A percentile compares a stretch with the other conserved stretches of the same genome.
phyloP scores from a whole-genome alignment of 768 basidiomycete species.

The Podaxis pistillaris region DNA sequence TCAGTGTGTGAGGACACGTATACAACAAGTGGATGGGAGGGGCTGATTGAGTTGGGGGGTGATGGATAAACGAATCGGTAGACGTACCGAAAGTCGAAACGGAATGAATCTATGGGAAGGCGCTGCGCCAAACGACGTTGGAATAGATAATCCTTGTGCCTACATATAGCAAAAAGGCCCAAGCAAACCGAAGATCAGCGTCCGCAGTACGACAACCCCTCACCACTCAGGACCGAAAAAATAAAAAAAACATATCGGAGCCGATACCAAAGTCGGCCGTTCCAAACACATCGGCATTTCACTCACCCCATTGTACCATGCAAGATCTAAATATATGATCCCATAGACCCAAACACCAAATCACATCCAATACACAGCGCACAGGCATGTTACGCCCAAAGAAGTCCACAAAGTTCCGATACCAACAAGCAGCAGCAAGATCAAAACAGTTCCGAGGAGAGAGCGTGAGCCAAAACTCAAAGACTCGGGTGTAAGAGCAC shows the following conservation, averaged over 20 bases:
- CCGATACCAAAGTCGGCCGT: background rate
- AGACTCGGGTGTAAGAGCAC: background rate
- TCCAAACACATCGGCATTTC: conserved; percentile 19
- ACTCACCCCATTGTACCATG: conserved; percentile 79
- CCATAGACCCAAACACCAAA: background rate
- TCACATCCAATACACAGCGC: background rate
- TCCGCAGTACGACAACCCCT: no score
- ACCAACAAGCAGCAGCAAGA: no score
- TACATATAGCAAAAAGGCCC: conserved; percentile 25
- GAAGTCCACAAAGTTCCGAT: no score
- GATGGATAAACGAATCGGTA: background rate
- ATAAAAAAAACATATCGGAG: background rate
- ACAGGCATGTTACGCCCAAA: no score
- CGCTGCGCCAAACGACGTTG: conserved; percentile 66
- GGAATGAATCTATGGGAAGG: conserved; percentile 76
- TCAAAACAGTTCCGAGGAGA: background rate
- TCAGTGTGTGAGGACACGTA: background rate
- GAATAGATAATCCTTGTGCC: conserved; percentile 86
- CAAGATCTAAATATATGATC: conserved; percentile 50
- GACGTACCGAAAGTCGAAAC: conserved; percentile 82
- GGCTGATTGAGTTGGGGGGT: background rate
- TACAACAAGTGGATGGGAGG: background rate
- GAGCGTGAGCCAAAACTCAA: conserved; percentile 1
- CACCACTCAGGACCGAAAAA: no score
- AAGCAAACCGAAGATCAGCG: background rate